A percentile compares a stretch with the other conserved stretches of the same genome.
phyloP scores from a whole-genome alignment of 805 yeast species.

The Pichia scutulata region DNA sequence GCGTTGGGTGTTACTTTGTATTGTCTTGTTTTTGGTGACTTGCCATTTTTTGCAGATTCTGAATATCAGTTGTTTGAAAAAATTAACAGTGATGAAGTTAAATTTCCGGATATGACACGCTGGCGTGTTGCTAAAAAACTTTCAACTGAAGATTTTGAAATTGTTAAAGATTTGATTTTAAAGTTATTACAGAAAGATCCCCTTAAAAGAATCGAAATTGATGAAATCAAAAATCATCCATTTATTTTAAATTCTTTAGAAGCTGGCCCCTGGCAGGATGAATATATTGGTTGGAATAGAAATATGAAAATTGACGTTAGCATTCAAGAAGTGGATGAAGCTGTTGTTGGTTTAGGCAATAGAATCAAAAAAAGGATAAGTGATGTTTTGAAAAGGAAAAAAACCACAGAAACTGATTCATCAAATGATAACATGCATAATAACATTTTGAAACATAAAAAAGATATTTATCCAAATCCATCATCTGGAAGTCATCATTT shows the following conservation, averaged over 20 bases:
- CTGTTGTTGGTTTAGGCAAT: constrained; percentile 76
- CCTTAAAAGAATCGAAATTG: constrained; percentile 53
- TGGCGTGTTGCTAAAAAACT: constrained; percentile 24
- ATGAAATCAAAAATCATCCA: constrained; percentile 69
- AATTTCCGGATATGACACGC: constrained; percentile 41
- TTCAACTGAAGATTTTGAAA: constrained; percentile 22
- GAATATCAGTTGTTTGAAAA: constrained; percentile 82
- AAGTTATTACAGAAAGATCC: constrained; percentile 68
- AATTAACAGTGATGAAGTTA: constrained; percentile 55
- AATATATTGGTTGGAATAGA: constrained; percentile 22
- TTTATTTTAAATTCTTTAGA: constrained; percentile 34
- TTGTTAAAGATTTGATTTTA: constrained; percentile 50
- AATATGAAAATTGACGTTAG: constrained; percentile 48
- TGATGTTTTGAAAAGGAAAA: constrained; percentile 28
- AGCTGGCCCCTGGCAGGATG: constrained; percentile 23
- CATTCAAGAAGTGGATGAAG: constrained; percentile 62
- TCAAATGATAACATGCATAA: not conserved
- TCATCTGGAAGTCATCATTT: not conserved
- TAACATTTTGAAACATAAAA: not conserved
- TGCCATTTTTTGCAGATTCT: constrained; percentile 83
- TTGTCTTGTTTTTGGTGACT: constrained; percentile 77
- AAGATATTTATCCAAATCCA: not conserved
- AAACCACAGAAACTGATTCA: not conserved
- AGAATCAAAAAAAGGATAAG: constrained; percentile 47
- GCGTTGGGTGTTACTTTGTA: constrained; percentile 89